Evolutionary conservation across 257 asterid genomes (phyloP).

Genomic region (Gentiana macrophylla): DNA sequence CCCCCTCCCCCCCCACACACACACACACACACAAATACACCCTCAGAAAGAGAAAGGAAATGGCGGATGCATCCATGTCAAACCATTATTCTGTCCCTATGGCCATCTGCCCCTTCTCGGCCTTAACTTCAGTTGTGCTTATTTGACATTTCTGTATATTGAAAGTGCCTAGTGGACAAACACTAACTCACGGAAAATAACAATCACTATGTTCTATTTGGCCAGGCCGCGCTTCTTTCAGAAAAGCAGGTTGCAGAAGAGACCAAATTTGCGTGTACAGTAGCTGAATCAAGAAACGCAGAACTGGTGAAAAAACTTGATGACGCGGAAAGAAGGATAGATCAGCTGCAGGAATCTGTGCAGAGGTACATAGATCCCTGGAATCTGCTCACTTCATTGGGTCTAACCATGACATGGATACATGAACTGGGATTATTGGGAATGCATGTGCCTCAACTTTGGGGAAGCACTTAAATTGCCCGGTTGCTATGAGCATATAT

Average conservation of each 20-base stretch:
- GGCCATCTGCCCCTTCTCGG: too few species aligned
- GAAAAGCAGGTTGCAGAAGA: conserved; percentile 68
- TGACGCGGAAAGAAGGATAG: conserved; percentile 59
- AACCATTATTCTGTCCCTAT: too few species aligned
- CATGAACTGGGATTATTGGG: too few species aligned
- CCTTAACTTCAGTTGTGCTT: too few species aligned
- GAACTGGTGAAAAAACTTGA: conserved; percentile 58
- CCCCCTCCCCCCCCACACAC: too few species aligned
- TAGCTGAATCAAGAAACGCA: conserved; percentile 51
- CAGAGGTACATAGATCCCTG: conserved; percentile 48
- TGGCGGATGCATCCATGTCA: neutral
- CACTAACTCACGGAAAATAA: neutral
- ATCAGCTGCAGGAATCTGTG: conserved; percentile 73
- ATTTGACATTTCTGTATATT: neutral
- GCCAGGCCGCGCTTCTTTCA: conserved; percentile 60
- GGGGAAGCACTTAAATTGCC: too few species aligned
- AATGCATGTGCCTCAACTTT: too few species aligned
- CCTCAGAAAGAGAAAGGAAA: too few species aligned
- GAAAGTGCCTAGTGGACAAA: neutral
- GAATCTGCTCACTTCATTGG: too few species aligned
- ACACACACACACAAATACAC: too few species aligned
- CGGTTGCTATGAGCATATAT: neutral
- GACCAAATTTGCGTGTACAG: conserved; percentile 46
- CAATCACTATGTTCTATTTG: neutral
- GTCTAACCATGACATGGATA: too few species aligned